These are phyloP conservation scores for Eucalyptus marginata DNA, from an alignment of 345 rosid genomes.

Conservation along the genomic window DNA sequence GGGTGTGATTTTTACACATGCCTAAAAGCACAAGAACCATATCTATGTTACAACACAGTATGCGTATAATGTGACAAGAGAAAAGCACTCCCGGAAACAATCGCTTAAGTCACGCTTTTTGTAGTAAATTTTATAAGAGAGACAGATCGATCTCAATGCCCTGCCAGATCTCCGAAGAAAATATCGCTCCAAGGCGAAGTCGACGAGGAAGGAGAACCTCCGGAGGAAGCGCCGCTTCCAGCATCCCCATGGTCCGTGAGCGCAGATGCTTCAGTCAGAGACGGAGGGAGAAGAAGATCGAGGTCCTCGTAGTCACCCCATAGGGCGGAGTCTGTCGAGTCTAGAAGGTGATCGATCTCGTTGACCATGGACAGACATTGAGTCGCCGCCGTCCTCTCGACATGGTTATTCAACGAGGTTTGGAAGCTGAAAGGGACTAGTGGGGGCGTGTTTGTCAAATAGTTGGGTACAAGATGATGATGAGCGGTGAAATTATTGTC, in stretches of 20 bases:
- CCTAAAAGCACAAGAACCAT: not conserved
- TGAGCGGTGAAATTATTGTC: not conserved
- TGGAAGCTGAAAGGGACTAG: constrained; percentile 31
- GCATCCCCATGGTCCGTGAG: not conserved
- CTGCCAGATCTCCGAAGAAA: not conserved
- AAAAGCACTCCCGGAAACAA: not conserved
- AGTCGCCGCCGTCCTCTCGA: not conserved
- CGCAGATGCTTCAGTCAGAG: not conserved
- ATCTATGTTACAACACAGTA: not conserved
- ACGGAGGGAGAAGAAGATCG: not conserved
- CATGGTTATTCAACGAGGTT: constrained; percentile 13
- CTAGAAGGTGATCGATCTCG: constrained; percentile 1
- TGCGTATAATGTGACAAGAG: not conserved
- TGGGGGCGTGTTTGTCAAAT: not conserved
- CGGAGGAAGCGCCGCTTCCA: not conserved
- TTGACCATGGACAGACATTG: constrained; percentile 6
- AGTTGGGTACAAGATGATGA: not conserved
- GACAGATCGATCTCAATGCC: not conserved
- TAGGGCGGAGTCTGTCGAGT: not conserved
- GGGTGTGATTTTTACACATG: not conserved
- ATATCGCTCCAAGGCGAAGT: not conserved
- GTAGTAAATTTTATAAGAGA: not conserved
- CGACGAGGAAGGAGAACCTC: not conserved
- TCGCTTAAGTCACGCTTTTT: not conserved
- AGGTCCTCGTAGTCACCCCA: not conserved